phyloP scores from a whole-genome alignment of 2,329 filamentous ascomycete genomes.

The Orbilia blumenaviensis region DNA sequence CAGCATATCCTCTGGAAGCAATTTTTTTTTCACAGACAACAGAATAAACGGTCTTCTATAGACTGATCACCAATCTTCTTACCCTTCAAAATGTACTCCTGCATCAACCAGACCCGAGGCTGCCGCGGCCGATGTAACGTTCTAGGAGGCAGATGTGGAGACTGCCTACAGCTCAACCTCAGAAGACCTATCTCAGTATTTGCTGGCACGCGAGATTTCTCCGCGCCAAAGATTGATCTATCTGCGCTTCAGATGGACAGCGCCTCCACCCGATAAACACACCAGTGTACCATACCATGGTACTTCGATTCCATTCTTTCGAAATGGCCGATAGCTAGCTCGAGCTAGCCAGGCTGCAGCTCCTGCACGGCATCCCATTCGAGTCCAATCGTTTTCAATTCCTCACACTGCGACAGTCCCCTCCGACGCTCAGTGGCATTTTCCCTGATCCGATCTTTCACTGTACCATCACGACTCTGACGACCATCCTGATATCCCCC shows the following conservation, averaged over 20 bases:
- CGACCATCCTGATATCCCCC: slow-evolving; percentile 35
- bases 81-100: slow-evolving; percentile 42
- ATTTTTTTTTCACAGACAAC: not conserved
- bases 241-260: slow-evolving; percentile 35
- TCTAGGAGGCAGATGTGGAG: slow-evolving; percentile 20
- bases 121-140: slow-evolving; percentile 52
- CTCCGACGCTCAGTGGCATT: not conserved
- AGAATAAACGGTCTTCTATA: not conserved
- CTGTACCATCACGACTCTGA: slow-evolving; percentile 50
- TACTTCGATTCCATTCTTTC: not conserved
- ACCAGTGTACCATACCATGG: not conserved
- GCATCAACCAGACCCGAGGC: slow-evolving; percentile 44
- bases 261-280: slow-evolving; percentile 13
- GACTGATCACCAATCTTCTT: not conserved
- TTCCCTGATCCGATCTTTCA: not conserved
- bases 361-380: slow-evolving; percentile 1
- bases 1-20: not conserved
- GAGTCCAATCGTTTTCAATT: slow-evolving; percentile 1
- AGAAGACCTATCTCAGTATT: slow-evolving; percentile 34
- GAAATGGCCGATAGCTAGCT: slow-evolving; percentile 25
- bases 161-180: slow-evolving; percentile 37
- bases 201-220: slow-evolving; percentile 15
- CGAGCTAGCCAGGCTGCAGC: slow-evolving; percentile 43
- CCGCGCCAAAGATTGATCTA: slow-evolving; percentile 37
- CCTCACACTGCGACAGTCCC: not conserved